Evolutionary conservation across 2,329 filamentous ascomycete species (phyloP).

Genomic region (Boeremia exigua): DNA sequence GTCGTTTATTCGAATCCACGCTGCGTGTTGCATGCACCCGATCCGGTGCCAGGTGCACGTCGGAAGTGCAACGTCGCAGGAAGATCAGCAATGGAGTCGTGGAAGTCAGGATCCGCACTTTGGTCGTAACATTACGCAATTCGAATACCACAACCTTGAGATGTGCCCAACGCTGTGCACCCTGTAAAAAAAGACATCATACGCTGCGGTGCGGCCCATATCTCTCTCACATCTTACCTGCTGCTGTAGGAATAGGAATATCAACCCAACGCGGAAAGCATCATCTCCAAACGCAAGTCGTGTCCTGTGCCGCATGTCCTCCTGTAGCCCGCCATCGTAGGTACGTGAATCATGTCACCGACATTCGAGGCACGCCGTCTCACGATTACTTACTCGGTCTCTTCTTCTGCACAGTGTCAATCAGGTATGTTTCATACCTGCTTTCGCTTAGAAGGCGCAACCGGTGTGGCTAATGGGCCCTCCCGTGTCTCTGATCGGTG

Average conservation of each 20-base stretch:
- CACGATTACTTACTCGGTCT: neutral
- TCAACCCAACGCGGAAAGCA: neutral
- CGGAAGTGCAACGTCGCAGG: neutral
- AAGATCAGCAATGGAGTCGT: neutral
- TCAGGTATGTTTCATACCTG: neutral
- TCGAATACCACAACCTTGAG: too few relatives aligned
- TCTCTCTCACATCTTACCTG: too few relatives aligned
- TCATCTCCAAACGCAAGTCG: neutral
- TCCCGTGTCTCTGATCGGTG: conserved; percentile 14
- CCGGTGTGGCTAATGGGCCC: conserved; percentile 6
- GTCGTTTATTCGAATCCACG: neutral
- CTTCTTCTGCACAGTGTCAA: neutral
- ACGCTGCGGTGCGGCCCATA: too few relatives aligned
- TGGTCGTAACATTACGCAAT: too few relatives aligned
- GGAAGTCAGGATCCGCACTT: too few relatives aligned
- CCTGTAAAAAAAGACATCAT: too few relatives aligned
- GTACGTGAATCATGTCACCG: too few relatives aligned
- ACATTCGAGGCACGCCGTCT: too few relatives aligned
- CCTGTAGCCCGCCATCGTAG: too few relatives aligned
- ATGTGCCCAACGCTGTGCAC: too few relatives aligned
- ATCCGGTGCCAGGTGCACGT: neutral
- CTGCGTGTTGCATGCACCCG: neutral
- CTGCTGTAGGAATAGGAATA: too few relatives aligned
- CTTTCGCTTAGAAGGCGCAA: neutral
- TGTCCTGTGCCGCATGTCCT: too few relatives aligned